Conservation (phyloP, 768 basidiomycete genomes). For the Boletus rufocinnamomeus region DNA sequence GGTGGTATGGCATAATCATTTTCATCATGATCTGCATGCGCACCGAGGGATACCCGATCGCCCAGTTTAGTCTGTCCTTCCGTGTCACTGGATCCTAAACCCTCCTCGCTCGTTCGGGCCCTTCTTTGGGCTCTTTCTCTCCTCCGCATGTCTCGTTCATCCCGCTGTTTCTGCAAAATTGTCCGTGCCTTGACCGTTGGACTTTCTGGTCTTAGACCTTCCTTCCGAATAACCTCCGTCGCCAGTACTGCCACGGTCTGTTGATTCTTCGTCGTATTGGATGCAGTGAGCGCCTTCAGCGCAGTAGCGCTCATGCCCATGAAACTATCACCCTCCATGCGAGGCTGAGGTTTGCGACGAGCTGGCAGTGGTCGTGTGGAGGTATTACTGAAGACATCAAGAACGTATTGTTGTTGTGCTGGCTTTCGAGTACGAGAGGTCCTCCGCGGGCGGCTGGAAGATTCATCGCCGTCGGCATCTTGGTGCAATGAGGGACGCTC, state of each 20-base stretch:
- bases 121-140: constrained; percentile 61
- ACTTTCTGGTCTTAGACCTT: constrained; percentile 74
- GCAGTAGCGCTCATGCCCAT: constrained; percentile 69
- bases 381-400: constrained; percentile 42
- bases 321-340: constrained; percentile 46
- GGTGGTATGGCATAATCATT: constrained; percentile 25
- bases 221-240: constrained; percentile 68
- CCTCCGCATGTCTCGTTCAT: constrained; percentile 57
- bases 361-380: constrained; percentile 35
- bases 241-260: constrained; percentile 60
- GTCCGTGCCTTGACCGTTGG: constrained; percentile 75
- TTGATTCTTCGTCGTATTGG: constrained; percentile 76
- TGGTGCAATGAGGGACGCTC: constrained; percentile 15
- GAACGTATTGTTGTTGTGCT: constrained; percentile 34
- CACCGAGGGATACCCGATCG: constrained; percentile 4
- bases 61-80: constrained; percentile 29
- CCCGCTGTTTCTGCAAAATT: constrained; percentile 63
- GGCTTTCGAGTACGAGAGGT: constrained; percentile 53
- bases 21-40: constrained; percentile 26
- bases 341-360: constrained; percentile 47
- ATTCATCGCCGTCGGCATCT: constrained; percentile 5
- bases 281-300: constrained; percentile 66
- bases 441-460: constrained; percentile 40
- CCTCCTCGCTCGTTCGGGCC: constrained; percentile 48
- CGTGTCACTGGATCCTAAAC: constrained; percentile 26